Evolutionary conservation across 2,329 filamentous ascomycete species (phyloP).

Genomic region (Trichoderma gracile): DNA sequence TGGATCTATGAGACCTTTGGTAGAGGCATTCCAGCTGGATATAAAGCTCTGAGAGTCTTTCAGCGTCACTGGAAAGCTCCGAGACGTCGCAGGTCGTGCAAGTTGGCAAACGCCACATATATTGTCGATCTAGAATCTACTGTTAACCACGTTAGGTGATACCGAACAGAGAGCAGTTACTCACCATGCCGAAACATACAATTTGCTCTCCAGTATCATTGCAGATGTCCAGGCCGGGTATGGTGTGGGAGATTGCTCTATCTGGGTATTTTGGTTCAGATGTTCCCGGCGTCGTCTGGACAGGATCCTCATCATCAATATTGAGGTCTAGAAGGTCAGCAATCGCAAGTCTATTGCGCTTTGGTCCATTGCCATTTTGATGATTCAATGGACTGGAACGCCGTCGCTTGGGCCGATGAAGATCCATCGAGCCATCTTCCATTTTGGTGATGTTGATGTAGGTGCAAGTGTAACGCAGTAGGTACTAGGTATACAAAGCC

Average conservation of each 20-base stretch:
- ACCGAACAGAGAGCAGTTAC: background rate
- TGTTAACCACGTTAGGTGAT: background rate
- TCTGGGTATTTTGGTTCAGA: background rate
- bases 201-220: background rate
- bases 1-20: background rate
- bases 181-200: slow-evolving; percentile 16
- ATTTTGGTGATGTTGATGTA: background rate
- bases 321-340: no score
- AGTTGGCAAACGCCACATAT: background rate
- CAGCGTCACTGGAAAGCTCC: background rate
- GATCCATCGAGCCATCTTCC: background rate
- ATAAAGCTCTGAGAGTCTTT: background rate
- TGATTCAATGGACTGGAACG: background rate
- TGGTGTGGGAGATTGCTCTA: background rate
- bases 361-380: no score
- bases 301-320: background rate
- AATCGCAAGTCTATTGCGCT: background rate
- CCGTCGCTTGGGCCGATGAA: background rate
- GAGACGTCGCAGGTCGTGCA: background rate
- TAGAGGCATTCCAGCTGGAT: background rate
- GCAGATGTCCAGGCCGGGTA: background rate
- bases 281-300: background rate
- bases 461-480: no score
- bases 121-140: background rate
- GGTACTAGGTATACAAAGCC: no score